Evolutionary conservation across 1,284 basidiomycete species (phyloP).

Genomic region (Cystobasidium pallidum): DNA sequence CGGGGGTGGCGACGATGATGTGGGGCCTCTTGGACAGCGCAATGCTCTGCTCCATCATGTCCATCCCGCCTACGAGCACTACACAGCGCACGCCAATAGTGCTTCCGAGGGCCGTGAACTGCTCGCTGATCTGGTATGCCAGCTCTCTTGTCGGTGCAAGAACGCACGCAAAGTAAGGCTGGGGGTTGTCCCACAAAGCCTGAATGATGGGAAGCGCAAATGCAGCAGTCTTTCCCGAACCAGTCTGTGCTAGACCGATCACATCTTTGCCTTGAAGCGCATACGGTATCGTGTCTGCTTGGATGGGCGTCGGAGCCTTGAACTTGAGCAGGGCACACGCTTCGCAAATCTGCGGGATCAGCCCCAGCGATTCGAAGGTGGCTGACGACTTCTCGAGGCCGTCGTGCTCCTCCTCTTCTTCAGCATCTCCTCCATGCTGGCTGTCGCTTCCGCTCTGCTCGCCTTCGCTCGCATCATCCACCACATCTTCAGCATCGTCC

Average conservation of each 20-base stretch:
- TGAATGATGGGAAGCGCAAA: conserved; percentile 96
- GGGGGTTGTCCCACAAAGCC: conserved; percentile 87
- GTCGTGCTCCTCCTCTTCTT: conserved; percentile 6
- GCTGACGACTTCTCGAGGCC: conserved; percentile 46
- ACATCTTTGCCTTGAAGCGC: conserved; percentile 91
- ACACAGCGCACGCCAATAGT: conserved; percentile 90
- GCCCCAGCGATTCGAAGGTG: conserved; percentile 69
- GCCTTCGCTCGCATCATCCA: not conserved
- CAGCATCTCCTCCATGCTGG: too few species aligned
- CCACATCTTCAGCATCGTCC: conserved; percentile 21
- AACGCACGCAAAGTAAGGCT: conserved; percentile 89
- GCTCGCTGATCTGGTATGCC: conserved; percentile 97
- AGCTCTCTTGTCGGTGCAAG: conserved; percentile 95
- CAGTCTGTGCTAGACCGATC: conserved; percentile 96
- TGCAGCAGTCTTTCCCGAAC: conserved; percentile 96
- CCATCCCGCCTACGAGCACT: conserved; percentile 93
- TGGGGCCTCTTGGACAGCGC: conserved; percentile 93
- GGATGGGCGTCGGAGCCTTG: conserved; percentile 89
- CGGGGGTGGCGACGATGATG: conserved; percentile 96
- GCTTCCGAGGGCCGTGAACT: conserved; percentile 89
- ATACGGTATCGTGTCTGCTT: conserved; percentile 83
- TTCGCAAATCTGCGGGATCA: conserved; percentile 86
- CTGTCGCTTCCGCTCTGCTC: conserved; percentile 14
- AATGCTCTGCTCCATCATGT: conserved; percentile 89
- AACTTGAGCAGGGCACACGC: conserved; percentile 82